Evolutionary conservation across 441 rosid genomes (phyloP).

Genomic region (Daphne laureola): DNA sequence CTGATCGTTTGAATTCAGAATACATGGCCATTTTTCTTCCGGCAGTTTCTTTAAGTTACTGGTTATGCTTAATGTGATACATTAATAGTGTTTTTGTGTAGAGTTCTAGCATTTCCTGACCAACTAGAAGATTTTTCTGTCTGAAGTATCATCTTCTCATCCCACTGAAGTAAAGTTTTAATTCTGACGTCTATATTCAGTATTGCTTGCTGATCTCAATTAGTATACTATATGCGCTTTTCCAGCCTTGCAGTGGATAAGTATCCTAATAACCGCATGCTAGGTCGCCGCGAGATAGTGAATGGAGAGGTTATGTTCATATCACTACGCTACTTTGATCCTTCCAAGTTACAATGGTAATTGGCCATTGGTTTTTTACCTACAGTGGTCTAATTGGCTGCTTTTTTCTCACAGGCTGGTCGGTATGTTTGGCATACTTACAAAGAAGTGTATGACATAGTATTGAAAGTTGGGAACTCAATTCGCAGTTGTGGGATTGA

Average conservation of each 20-base stretch:
- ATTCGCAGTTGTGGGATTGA: conserved; percentile 73
- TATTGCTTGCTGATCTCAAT: too few relatives aligned
- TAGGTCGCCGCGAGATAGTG: conserved; percentile 67
- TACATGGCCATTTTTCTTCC: too few relatives aligned
- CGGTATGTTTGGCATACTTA: conserved; percentile 77
- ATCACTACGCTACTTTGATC: background rate
- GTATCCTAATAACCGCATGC: conserved; percentile 71
- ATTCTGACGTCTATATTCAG: too few relatives aligned
- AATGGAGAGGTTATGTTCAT: conserved; percentile 49
- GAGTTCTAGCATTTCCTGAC: too few relatives aligned
- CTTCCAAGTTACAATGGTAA: too few relatives aligned
- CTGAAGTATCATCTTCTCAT: too few relatives aligned
- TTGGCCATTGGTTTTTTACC: background rate
- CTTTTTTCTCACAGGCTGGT: conserved; percentile 47
- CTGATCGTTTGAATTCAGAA: too few relatives aligned
- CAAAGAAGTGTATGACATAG: conserved; percentile 66
- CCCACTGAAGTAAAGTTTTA: too few relatives aligned
- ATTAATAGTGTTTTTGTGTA: too few relatives aligned
- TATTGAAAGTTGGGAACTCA: conserved; percentile 71
- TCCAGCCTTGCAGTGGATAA: conserved; percentile 70
- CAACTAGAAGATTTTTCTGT: too few relatives aligned
- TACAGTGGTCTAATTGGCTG: background rate
- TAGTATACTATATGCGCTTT: conserved; percentile 9
- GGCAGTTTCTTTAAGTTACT: too few relatives aligned
- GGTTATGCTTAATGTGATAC: too few relatives aligned